Conservation (phyloP, 805 yeast genomes). For the Candida rishiriensis region DNA sequence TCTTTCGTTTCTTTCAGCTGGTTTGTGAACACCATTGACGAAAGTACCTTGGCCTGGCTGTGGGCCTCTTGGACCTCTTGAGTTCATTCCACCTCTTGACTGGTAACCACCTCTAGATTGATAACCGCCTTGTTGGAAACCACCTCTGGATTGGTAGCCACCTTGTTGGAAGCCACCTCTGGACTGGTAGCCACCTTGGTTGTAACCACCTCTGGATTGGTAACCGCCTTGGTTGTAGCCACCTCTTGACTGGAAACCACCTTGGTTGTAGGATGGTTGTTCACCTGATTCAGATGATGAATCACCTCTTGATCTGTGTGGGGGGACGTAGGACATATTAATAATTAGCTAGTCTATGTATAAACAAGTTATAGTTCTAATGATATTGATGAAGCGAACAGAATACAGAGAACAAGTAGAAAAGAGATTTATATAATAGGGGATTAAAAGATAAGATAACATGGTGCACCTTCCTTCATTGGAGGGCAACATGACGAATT, state of each 20-base stretch:
- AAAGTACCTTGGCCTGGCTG: constrained; percentile 67
- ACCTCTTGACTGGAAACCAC: constrained; percentile 24
- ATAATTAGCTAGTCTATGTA: background rate
- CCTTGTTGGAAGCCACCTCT: constrained; percentile 27
- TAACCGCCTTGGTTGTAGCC: constrained; percentile 28
- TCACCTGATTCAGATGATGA: constrained; percentile 8
- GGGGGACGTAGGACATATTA: constrained; percentile 42
- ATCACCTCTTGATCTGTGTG: constrained; percentile 38
- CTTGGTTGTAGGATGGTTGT: constrained; percentile 24
- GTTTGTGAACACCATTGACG: constrained; percentile 83
- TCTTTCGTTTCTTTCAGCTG: constrained; percentile 66
- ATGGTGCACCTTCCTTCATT: background rate
- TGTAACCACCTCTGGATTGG: constrained; percentile 19
- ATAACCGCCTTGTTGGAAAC: constrained; percentile 31
- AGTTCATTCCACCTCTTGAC: constrained; percentile 28
- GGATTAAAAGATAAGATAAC: constrained; percentile 1
- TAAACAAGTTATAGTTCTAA: background rate
- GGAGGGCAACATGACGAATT: constrained; percentile 2
- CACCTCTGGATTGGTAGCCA: constrained; percentile 28
- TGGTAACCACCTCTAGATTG: constrained; percentile 26
- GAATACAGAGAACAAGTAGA: background rate
- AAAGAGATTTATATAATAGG: background rate
- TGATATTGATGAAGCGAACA: background rate
- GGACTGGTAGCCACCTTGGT: constrained; percentile 18
- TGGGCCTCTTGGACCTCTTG: constrained; percentile 24